phyloP scores from a whole-genome alignment of 129 eudicot genomes.

The Escallonia herrerae region DNA sequence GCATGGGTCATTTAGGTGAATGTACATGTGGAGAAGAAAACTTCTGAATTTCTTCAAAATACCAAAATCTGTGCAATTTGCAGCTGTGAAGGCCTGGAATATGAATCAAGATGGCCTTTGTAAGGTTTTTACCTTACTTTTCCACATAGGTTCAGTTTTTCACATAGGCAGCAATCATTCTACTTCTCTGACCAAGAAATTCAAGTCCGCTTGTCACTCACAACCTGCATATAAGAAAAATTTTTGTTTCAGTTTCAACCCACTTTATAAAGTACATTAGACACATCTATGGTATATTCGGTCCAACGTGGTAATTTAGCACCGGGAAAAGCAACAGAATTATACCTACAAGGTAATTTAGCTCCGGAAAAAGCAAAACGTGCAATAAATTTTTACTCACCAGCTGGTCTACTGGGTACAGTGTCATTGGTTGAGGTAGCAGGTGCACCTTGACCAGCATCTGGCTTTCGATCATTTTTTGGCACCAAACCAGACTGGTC shows the following conservation, averaged over 20 bases:
- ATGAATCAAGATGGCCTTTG: conserved; percentile 15
- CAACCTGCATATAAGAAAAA: conserved; percentile 20
- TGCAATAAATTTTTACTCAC: conserved; percentile 12
- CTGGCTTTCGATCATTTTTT: conserved; percentile 32
- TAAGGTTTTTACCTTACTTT: conserved; percentile 10
- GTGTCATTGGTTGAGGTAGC: conserved; percentile 14
- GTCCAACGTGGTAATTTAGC: not conserved
- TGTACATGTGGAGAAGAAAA: conserved; percentile 16
- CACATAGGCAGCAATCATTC: not conserved
- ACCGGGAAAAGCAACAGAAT: no score
- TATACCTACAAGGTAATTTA: not conserved
- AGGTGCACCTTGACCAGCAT: conserved; percentile 23
- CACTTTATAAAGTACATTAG: not conserved
- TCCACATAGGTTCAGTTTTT: not conserved
- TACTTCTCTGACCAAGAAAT: not conserved
- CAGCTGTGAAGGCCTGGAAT: conserved; percentile 1
- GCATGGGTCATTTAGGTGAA: conserved; percentile 15
- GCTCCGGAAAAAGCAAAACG: not conserved
- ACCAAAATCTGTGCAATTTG: conserved; percentile 16
- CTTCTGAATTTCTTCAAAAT: conserved; percentile 7
- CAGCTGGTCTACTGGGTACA: conserved; percentile 16
- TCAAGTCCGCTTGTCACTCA: conserved; percentile 11
- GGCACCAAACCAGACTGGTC: conserved; percentile 27
- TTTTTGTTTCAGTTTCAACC: not conserved
- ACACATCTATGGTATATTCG: not conserved